Evolutionary conservation across 139 green algal genomes (phyloP), one percentile per base, ranked within the genome.

Genomic region (Desmodesmus armatus): DNA sequence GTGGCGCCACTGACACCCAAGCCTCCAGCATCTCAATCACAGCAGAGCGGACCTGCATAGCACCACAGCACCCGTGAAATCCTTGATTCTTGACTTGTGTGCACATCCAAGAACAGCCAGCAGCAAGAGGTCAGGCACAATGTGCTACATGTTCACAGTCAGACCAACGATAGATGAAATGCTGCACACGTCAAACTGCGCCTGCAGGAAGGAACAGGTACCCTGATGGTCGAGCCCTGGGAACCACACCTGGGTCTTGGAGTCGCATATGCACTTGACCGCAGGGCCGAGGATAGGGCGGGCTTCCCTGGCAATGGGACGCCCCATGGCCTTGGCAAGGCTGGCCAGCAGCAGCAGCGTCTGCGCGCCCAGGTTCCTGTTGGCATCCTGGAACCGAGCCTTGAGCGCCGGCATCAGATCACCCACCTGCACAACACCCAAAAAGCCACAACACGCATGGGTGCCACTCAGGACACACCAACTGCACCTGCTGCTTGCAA

Each of bases 351-450:
- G 89, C 23, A 83, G 69, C 35, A 99, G 84, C 5, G 92, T 91
- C 70, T 70, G 49, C 23, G 76, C 85, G 19, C 71, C 85, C 3
- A 94, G 91, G 89, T 99, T 99, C 83, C 95, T 95, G 92, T 99
- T 99, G 66, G 79, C 93, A 90, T 99, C 97, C 3, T 85, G 66
- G 80, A 99, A 85, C 23, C 97, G 93, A 23, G 60, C 90, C 90
- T 97, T 97, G 3, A 99, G 91, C 1, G 92, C 91, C 3, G 80
- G n/a, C 33, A 98, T 82, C 33, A 99, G 89, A 40, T 99, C 96
- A 27, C 92, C 94, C 23, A 95, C 84, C 81, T 89, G 87, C 51
- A 29, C 17, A 19, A 25, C 25, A 60, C 35, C n/a, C 6, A 67
- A n/a, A 69, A 31, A 7, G 1, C 31, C 51, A 62, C n/a, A n/a